Base-by-base conservation (phyloP, 768 basidiomycete genomes). In the Suillus cothurnatus region DNA sequence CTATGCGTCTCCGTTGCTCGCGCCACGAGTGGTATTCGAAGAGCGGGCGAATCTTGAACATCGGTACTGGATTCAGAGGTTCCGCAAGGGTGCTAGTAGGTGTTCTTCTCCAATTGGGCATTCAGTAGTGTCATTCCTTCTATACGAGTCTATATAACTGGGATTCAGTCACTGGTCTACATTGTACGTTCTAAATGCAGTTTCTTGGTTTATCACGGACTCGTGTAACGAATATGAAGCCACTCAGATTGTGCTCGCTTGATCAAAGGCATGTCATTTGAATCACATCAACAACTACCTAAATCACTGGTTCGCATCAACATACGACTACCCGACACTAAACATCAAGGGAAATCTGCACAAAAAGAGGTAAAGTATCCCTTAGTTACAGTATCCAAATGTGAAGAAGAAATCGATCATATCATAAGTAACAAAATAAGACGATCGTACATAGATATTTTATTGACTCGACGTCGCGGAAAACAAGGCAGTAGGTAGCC, bases 381-480 rank as follows among this genome's bases (percentile, higher is more conserved):
- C 50, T 34, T 28, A 5, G 6, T n/a, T 32, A 62, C 5, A 23
- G 56, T 17, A 58, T 36, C 39, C 21, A 38, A 60, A 60, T 7
- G 32, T 14, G 61, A 47, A 62, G 26, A 47, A 32, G 8, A 57
- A 53, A 39, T 55, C 5, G 53, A 32, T 12, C 47, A 59, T 56
- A 62, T 60, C 61, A 62, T 62, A 62, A 62, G 62, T 62, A 62
- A 28, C 34, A 19, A 62, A 62, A 58, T 56, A 62, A 62, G 36
- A 8, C 50, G 62, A 61, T 39, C 62, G 21, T 60, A 58, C 34
- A 62, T 62, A 62, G 62, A 62, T 61, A 36, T 56, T 38, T 32
- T 61, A 38, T 31, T 38, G 19, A 55, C 32, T 34, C 3, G 32
- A 55, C 32, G 21, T 55, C 21, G 21, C 2, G 38, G 61, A 34